Evolutionary conservation across 768 basidiomycete genomes (phyloP).

Genomic region (Tylopilus sp.): DNA sequence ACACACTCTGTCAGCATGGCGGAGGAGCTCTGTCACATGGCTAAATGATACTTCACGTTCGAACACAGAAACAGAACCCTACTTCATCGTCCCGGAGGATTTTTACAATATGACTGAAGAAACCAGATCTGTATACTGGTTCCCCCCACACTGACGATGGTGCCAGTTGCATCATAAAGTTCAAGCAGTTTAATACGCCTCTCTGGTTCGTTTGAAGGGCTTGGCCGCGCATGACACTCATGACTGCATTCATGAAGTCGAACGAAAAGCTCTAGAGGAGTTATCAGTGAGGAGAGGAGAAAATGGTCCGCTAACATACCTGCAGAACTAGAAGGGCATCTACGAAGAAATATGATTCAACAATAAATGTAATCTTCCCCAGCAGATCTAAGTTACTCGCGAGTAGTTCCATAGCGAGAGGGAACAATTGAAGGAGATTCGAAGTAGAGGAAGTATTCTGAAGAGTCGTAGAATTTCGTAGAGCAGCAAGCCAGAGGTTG

Average conservation of each 20-base stretch:
- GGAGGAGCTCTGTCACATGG: conserved; percentile 26
- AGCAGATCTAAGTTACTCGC: conserved; percentile 70
- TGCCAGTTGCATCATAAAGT: conserved; percentile 59
- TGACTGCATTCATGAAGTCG: conserved; percentile 58
- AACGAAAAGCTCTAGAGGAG: conserved; percentile 45
- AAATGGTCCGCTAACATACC: conserved; percentile 38
- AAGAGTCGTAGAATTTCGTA: conserved; percentile 61
- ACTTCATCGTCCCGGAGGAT: conserved; percentile 69
- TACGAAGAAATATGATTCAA: conserved; percentile 79
- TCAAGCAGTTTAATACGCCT: conserved; percentile 57
- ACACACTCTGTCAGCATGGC: conserved; percentile 61
- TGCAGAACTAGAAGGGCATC: conserved; percentile 60
- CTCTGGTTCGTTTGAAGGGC: conserved; percentile 54
- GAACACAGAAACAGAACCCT: conserved; percentile 8
- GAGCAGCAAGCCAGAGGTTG: conserved; percentile 66
- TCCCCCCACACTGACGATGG: conserved; percentile 69
- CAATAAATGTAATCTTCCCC: conserved; percentile 59
- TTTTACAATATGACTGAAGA: conserved; percentile 62
- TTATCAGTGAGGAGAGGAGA: not conserved
- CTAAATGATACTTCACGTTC: conserved; percentile 9
- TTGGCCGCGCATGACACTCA: conserved; percentile 47
- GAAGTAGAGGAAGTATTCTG: conserved; percentile 46
- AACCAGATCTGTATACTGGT: conserved; percentile 67
- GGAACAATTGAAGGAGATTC: conserved; percentile 63
- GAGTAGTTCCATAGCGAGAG: conserved; percentile 56